phyloP scores from a whole-genome alignment of 352 stramenopile species.

The Phytophthora cryptogea region DNA sequence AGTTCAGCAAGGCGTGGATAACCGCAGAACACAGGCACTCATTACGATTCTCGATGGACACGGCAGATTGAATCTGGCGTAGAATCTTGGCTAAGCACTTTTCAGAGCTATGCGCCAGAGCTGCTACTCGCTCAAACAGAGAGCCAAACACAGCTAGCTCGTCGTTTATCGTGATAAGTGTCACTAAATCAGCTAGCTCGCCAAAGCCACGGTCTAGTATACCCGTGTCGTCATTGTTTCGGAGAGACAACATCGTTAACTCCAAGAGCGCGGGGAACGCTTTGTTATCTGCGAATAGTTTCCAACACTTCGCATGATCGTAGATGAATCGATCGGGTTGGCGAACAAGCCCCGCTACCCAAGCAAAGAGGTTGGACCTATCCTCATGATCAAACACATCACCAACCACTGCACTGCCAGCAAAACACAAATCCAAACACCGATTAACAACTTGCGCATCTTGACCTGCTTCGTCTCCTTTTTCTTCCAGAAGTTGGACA shows the following conservation, averaged over 20 bases:
- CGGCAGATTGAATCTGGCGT: conserved; percentile 47
- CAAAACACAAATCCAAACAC: conserved; percentile 71
- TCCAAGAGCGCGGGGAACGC: conserved; percentile 52
- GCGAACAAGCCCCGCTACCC: conserved; percentile 53
- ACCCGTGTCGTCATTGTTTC: conserved; percentile 5
- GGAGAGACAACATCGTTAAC: conserved; percentile 50
- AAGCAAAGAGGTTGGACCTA: conserved; percentile 31
- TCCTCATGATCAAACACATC: conserved; percentile 58
- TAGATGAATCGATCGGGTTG: conserved; percentile 54
- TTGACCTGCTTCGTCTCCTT: conserved; percentile 43
- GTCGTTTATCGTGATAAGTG: conserved; percentile 46
- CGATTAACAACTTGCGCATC: conserved; percentile 57
- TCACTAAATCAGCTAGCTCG: conserved; percentile 53
- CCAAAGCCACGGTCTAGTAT: conserved; percentile 29
- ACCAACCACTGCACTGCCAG: conserved; percentile 40
- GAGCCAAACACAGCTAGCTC: conserved; percentile 45
- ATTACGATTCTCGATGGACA: conserved; percentile 48
- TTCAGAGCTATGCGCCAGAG: conserved; percentile 31
- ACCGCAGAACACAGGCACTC: conserved; percentile 61
- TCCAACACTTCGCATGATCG: conserved; percentile 60
- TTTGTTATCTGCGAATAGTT: conserved; percentile 57
- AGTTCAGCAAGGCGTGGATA: conserved; percentile 74
- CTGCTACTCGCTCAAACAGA: conserved; percentile 45
- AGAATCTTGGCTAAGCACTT: conserved; percentile 55
- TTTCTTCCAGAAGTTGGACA: conserved; percentile 63